Conservation (phyloP, 2,329 filamentous ascomycete genomes). For the Botryotinia narcissicola region DNA sequence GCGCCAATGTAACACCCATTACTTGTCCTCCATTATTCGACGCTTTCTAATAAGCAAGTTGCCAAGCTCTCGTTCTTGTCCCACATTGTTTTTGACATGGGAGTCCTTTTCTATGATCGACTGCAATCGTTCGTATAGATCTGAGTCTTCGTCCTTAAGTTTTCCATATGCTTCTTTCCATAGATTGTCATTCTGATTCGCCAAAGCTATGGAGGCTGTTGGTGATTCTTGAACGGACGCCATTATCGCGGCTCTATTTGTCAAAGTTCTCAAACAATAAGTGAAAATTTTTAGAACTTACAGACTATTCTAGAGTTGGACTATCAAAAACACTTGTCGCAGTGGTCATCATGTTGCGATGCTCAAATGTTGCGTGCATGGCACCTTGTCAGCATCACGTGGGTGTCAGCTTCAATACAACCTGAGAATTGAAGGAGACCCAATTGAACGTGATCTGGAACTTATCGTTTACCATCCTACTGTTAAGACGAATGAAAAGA, state of each 20-base stretch:
- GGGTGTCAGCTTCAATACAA: not conserved
- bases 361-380: not conserved
- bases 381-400: not conserved
- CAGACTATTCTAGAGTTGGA: not conserved
- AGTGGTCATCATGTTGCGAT: not conserved
- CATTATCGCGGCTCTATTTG: not conserved
- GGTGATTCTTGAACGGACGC: not conserved
- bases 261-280: not conserved
- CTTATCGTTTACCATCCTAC: not conserved
- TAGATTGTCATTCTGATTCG: not conserved
- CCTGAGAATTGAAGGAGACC: too few species aligned
- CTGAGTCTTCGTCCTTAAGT: not conserved
- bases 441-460: too few species aligned
- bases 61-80: not conserved
- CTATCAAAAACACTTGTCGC: not conserved
- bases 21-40: slow-evolving; percentile 1
- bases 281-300: not conserved
- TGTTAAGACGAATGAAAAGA: not conserved
- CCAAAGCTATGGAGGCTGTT: not conserved
- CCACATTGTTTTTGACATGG: not conserved
- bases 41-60: not conserved
- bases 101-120: not conserved
- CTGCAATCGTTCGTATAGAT: not conserved
- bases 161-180: slow-evolving; percentile 3
- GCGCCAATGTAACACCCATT: not conserved